phyloP scores from a whole-genome alignment of 148 eudicot species.

The Persicaria maculosa region DNA sequence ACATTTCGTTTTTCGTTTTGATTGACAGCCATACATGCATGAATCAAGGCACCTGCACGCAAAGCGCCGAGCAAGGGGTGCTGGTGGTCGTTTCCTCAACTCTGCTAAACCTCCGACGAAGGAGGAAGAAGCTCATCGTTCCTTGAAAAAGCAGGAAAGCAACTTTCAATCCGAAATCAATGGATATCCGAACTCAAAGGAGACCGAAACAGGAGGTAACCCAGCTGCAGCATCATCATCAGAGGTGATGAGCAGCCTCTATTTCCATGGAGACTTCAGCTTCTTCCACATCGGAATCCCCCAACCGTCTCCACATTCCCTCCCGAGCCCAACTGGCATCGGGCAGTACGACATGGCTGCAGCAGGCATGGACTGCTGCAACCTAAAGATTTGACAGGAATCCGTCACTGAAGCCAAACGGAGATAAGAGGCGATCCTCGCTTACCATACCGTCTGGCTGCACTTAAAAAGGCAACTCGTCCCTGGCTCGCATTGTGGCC shows the following conservation, averaged over 20 bases:
- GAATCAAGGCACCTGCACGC: conserved; percentile 68
- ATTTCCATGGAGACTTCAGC: conserved; percentile 23
- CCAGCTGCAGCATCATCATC: conserved; percentile 20
- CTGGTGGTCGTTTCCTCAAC: conserved; percentile 63
- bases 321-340: not conserved
- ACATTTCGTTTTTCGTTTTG: not conserved
- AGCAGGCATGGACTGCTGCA: not conserved
- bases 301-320: conserved; percentile 7
- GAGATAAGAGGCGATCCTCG: too few species aligned
- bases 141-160: not conserved
- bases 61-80: conserved; percentile 61
- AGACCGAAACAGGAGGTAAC: conserved; percentile 18
- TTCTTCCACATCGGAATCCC: conserved; percentile 21
- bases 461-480: not conserved
- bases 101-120: conserved; percentile 23
- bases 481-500: conserved; percentile 7
- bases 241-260: conserved; percentile 37
- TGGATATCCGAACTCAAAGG: conserved; percentile 19
- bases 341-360: not conserved
- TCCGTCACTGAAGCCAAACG: not conserved
- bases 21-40: conserved; percentile 53
- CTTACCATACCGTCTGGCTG: not conserved
- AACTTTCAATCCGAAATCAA: conserved; percentile 35
- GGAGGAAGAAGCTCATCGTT: not conserved
- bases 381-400: not conserved